These are phyloP conservation scores for Apiotrichum montevideense DNA, from an alignment of 1,284 basidiomycete genomes.

Conservation along the genomic window DNA sequence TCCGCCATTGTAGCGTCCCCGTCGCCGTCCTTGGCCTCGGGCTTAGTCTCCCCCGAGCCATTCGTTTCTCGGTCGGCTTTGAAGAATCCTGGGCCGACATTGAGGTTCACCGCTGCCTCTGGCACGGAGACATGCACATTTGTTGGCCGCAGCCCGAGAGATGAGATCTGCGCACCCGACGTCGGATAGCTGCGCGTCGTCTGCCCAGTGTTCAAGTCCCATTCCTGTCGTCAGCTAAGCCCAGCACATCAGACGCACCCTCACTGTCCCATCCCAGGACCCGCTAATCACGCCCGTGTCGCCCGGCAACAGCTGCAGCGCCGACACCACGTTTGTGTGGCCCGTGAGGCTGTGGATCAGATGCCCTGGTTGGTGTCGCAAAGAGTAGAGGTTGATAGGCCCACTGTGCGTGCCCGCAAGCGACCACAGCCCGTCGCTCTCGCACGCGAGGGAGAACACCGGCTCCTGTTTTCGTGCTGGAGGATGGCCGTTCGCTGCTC, in stretches of 20 bases:
- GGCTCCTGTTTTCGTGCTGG: constrained; percentile 52
- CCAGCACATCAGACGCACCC: constrained; percentile 54
- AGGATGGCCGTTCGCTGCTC: constrained; percentile 1
- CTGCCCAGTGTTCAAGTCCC: constrained; percentile 93
- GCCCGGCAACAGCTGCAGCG: constrained; percentile 67
- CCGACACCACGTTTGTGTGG: constrained; percentile 72
- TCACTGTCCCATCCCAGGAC: constrained; percentile 87
- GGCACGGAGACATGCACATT: constrained; percentile 1
- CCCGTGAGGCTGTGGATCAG: constrained; percentile 69
- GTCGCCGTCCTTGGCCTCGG: constrained; percentile 3
- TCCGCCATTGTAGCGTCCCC: constrained; percentile 3
- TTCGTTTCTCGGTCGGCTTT: constrained; percentile 13
- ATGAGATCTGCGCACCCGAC: constrained; percentile 80
- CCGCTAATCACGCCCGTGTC: constrained; percentile 84
- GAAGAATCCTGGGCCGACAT: constrained; percentile 35
- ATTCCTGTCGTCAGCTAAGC: constrained; percentile 59
- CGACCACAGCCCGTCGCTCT: constrained; percentile 84
- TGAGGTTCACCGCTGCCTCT: constrained; percentile 16
- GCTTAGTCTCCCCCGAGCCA: constrained; percentile 4
- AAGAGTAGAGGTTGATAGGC: constrained; percentile 81
- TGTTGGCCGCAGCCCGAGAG: constrained; percentile 67
- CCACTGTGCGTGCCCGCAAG: constrained; percentile 79
- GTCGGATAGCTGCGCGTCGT: constrained; percentile 68
- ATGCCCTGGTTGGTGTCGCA: constrained; percentile 84
- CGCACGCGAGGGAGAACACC: constrained; percentile 79